Evolutionary conservation across 1,284 basidiomycete species (phyloP).

Genomic region (Marasmius sp.): DNA sequence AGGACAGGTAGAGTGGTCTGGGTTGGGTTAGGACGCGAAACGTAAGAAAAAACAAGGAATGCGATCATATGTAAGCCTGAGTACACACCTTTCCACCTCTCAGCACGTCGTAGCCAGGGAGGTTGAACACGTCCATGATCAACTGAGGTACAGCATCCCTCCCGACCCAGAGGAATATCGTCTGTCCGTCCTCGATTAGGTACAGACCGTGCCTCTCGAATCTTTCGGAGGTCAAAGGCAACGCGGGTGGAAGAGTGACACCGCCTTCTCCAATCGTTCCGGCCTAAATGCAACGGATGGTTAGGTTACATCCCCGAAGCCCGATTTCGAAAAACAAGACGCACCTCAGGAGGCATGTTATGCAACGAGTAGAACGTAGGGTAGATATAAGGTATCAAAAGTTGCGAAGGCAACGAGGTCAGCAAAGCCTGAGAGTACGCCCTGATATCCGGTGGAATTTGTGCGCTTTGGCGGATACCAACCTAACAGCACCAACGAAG

Average conservation of each 20-base stretch:
- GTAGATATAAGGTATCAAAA: conserved; percentile 92
- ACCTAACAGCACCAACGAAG: conserved; percentile 49
- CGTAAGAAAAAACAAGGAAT: not conserved
- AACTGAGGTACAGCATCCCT: conserved; percentile 95
- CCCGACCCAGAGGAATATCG: conserved; percentile 97
- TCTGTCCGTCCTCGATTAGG: conserved; percentile 97
- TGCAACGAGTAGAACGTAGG: conserved; percentile 95
- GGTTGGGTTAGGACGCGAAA: not conserved
- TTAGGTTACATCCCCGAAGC: not conserved
- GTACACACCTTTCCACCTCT: conserved; percentile 84
- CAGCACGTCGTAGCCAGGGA: conserved; percentile 85
- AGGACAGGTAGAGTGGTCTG: conserved; percentile 85
- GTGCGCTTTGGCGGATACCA: conserved; percentile 91
- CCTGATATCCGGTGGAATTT: conserved; percentile 94
- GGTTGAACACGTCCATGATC: conserved; percentile 91
- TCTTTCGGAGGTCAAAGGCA: conserved; percentile 91
- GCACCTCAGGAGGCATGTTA: conserved; percentile 91
- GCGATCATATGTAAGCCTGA: not conserved
- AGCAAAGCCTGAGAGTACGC: conserved; percentile 94
- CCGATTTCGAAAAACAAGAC: conserved; percentile 14
- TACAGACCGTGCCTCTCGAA: conserved; percentile 95
- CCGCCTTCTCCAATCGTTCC: conserved; percentile 83
- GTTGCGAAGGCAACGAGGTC: conserved; percentile 89
- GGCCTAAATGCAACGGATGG: conserved; percentile 40
- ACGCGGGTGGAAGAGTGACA: conserved; percentile 80